phyloP scores from a whole-genome alignment of 345 rosid genomes.

The Laguncularia racemosa region DNA sequence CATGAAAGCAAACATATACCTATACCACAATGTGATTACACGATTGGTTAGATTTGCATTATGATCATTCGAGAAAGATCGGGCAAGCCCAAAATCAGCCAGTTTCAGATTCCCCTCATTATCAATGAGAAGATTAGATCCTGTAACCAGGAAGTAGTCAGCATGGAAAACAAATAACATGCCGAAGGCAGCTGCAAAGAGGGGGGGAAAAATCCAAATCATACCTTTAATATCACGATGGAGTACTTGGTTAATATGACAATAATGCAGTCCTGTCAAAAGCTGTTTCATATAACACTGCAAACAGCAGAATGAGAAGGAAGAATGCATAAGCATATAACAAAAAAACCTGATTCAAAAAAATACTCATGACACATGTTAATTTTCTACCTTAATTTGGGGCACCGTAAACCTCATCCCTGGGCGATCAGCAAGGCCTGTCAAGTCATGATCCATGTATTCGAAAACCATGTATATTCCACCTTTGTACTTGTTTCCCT shows the following conservation, averaged over 20 bases:
- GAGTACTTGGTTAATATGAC: slow-evolving; percentile 93
- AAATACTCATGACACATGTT: neutral
- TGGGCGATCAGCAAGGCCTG: slow-evolving; percentile 93
- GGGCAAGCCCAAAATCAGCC: slow-evolving; percentile 94
- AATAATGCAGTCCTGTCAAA: slow-evolving; percentile 91
- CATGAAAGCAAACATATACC: slow-evolving; percentile 31
- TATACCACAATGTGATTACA: slow-evolving; percentile 93
- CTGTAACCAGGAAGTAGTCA: slow-evolving; percentile 30
- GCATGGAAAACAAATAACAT: neutral
- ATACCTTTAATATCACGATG: slow-evolving; percentile 95
- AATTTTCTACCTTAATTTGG: slow-evolving; percentile 70
- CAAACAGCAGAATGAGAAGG: slow-evolving; percentile 9
- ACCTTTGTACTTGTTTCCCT: slow-evolving; percentile 88
- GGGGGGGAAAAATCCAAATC: neutral
- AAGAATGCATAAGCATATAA: neutral
- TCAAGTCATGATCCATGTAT: slow-evolving; percentile 97
- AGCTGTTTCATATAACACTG: slow-evolving; percentile 99
- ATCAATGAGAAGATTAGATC: slow-evolving; percentile 94
- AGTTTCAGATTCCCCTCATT: slow-evolving; percentile 89
- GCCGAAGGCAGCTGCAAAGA: neutral
- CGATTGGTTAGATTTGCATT: slow-evolving; percentile 77
- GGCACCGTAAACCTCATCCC: slow-evolving; percentile 89
- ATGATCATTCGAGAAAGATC: slow-evolving; percentile 72
- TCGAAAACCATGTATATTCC: slow-evolving; percentile 98
- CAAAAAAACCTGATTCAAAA: neutral